These are phyloP conservation scores for Picea abies DNA, from an alignment of 83 land plant genomes.

Conservation along the genomic window DNA sequence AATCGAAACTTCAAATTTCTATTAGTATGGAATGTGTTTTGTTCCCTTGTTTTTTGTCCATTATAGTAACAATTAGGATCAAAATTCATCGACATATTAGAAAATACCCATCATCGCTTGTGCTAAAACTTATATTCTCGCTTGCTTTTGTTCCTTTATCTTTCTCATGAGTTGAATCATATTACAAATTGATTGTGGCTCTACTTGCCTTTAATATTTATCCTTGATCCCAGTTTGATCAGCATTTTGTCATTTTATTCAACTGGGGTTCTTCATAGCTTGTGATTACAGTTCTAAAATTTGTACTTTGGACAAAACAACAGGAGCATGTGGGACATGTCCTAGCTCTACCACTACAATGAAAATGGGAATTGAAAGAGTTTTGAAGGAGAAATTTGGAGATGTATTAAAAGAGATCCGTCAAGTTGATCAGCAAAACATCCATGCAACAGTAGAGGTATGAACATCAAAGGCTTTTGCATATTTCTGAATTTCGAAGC, in stretches of 20 bases:
- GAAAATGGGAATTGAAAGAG: slow-evolving; percentile 98
- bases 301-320: neutral
- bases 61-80: no score
- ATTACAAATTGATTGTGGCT: neutral
- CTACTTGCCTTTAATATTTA: neutral
- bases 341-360: slow-evolving; percentile 98
- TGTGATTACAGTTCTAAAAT: neutral
- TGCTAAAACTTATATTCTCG: neutral
- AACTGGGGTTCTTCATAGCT: neutral
- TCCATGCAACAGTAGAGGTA: slow-evolving; percentile 73
- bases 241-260: neutral
- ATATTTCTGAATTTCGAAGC: slow-evolving; percentile 1
- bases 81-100: neutral
- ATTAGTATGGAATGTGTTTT: no score
- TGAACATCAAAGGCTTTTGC: slow-evolving; percentile 1
- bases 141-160: neutral
- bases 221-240: neutral
- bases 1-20: no score
- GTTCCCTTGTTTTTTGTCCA: no score
- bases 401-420: slow-evolving; percentile 81
- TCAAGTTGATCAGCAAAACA: slow-evolving; percentile 74
- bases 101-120: neutral
- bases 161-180: neutral
- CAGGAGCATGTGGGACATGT: slow-evolving; percentile 97
- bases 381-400: slow-evolving; percentile 93